Base-by-base conservation (phyloP, 441 rosid species). In the Geranium incanum region DNA sequence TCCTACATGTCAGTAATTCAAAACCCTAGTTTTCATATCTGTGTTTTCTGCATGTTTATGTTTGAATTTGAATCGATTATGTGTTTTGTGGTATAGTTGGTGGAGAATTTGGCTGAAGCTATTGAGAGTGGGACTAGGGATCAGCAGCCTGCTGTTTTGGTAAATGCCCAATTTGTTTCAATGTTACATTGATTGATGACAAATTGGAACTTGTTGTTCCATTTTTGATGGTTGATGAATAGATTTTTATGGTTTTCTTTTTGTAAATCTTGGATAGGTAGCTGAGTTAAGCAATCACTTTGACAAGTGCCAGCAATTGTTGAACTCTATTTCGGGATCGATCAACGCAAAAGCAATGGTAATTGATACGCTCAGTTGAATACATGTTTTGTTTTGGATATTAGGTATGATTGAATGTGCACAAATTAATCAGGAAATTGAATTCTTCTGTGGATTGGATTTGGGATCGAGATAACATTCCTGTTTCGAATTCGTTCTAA, bases 301-400 rank as follows among this genome's bases (percentile, higher is more conserved):
- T 71, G 98, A 93, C 66, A 91, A 93, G 84, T 89, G 98, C 74
- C 97, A 89, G 81, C 95, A 89, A 81, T 85, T 93, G 55, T 70
- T 93, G 76, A 89, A 88, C 74, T 89, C 97, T 4, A 91, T 93
- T 68, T 80, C 92, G 21, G 84, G 82, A 66, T 88, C 98, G 1
- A 71, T 91, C 4, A 86, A 75, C 75, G 71, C 86, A 6, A 89
- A 88, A 77, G 77, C 88, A 36, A 83, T 88, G 98, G 97, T 91
- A 84, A 57, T 4, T 52, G 43, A 41, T 63, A 19, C 9, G 13
- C 52, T 18, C 15, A 36, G 3, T 16, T 38, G 11, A 36, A 43
- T 45, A 5, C 52, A 7, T 45, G 3, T 68, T 9, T 55, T 36
- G 64, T 16, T 52, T 39, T 50, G 1, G 23, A 38, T 33, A 64